Base-by-base conservation (phyloP, 2,329 filamentous ascomycete species). In the Aschersonia sp. region DNA sequence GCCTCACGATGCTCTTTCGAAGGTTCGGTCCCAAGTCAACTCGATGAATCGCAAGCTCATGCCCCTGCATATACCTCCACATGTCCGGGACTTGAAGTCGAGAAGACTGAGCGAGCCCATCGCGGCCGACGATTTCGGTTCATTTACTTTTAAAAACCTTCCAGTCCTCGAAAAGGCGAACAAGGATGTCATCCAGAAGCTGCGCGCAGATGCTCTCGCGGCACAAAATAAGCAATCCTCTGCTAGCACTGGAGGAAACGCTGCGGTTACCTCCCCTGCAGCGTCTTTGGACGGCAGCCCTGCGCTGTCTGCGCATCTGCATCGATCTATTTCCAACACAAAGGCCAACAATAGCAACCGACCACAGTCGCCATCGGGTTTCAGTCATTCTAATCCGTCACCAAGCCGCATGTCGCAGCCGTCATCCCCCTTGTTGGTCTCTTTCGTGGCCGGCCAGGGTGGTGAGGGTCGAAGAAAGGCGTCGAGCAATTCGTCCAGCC, bases 131-230 rank as follows among this genome's bases (percentile, higher is more conserved):
- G 94, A 98, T 61, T 98, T 98, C 70, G 92, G 92, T 32, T 88
- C 80, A 52, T 98, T 98, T 64, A 80, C 87, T 40, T 98, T 95
- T 73, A 98, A 98, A 68, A 98, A 98, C 57, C 69, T 98, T 45
- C 89, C 90, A 0, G 90, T 97, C 22, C 73, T 98, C 14, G 92
- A 97, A 58, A 97, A 95, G 64, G 92, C 92, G 47, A 98, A 98
- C 66, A 98, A 98, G 62, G 92, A 98, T 58, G 88, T 97, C 32
- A 95, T 98, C 32, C 89, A 97, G 58, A 97, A 97, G 62, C 72
- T 98, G 49, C 82, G 89, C 9, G 87, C 89, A 29, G 89, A 97
- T 63, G 89, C 92, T 4, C 74, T 95, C 68, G 88, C 78, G 3
- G 66, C 71, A 2, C 77, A 81, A 54, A 76, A 64, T 58, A 81